Evolutionary conservation across 768 basidiomycete species (phyloP).

Genomic region (Hypholoma fasciculare): DNA sequence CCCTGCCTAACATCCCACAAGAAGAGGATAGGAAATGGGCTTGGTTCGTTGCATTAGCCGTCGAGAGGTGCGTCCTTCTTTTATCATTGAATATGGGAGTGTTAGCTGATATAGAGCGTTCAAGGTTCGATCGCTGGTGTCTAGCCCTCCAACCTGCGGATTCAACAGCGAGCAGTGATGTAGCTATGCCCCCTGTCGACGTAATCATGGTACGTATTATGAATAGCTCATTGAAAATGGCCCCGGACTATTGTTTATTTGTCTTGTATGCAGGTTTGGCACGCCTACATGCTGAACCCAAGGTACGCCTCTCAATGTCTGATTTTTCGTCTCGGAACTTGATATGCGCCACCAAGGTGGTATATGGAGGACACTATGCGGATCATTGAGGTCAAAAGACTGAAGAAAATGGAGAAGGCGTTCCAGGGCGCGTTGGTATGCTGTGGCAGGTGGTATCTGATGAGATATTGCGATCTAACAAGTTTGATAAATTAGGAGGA

Average conservation of each 20-base stretch:
- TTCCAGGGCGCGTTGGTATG: constrained; percentile 21
- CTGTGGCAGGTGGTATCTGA: not conserved
- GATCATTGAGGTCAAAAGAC: constrained; percentile 15
- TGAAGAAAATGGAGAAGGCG: constrained; percentile 20
- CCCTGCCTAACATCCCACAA: constrained; percentile 13
- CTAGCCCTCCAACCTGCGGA: constrained; percentile 13
- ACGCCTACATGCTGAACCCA: constrained; percentile 35
- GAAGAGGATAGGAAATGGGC: constrained; percentile 31
- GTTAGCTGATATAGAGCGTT: not conserved
- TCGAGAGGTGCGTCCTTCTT: constrained; percentile 28
- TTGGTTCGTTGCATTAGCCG: constrained; percentile 38
- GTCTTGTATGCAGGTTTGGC: constrained; percentile 28
- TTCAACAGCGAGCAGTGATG: constrained; percentile 2
- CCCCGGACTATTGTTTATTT: not conserved
- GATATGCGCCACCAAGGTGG: constrained; percentile 20
- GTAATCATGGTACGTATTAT: constrained; percentile 32
- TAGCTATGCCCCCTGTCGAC: constrained; percentile 33
- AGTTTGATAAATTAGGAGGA: constrained; percentile 6
- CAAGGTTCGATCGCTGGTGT: constrained; percentile 33
- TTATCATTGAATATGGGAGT: not conserved
- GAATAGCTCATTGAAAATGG: not conserved
- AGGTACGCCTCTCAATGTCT: constrained; percentile 11
- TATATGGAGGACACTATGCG: constrained; percentile 32
- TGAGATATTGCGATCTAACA: not conserved
- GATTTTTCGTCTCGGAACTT: not conserved